Conservation (phyloP, 768 basidiomycete genomes). For the Calocybe cyanea region DNA sequence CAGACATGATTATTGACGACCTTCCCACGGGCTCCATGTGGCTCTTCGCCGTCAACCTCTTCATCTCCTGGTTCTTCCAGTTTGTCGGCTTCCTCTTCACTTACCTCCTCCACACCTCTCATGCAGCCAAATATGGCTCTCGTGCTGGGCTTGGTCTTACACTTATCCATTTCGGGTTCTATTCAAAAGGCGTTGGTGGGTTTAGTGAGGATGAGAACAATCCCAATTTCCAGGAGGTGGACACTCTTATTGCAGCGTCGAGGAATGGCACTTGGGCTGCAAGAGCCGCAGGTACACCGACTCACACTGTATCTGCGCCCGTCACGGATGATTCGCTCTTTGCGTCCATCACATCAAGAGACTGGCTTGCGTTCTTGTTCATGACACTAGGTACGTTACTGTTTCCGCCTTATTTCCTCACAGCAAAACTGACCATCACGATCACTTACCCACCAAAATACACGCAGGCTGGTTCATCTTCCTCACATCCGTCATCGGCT, state of each 20-base stretch:
- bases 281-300: neutral
- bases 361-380: slow-evolving; percentile 89
- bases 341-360: slow-evolving; percentile 52
- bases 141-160: slow-evolving; percentile 95
- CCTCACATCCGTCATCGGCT: slow-evolving; percentile 77
- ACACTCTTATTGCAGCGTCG: neutral
- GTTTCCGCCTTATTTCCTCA: neutral
- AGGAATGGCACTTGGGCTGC: neutral
- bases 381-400: slow-evolving; percentile 72
- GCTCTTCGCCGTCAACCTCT: slow-evolving; percentile 72
- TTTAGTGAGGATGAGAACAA: neutral
- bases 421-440: no score
- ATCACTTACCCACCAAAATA: slow-evolving; percentile 1
- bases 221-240: neutral
- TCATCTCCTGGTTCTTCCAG: slow-evolving; percentile 95
- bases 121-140: slow-evolving; percentile 91
- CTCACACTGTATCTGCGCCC: slow-evolving; percentile 30
- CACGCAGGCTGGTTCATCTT: slow-evolving; percentile 84
- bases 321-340: slow-evolving; percentile 32
- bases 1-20: slow-evolving; percentile 82
- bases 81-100: slow-evolving; percentile 92
- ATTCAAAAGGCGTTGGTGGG: slow-evolving; percentile 31
- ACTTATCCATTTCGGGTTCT: slow-evolving; percentile 89
- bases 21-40: slow-evolving; percentile 78
- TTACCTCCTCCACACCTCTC: slow-evolving; percentile 86